Percentiles rank a stretch among this genome's conserved stretches.
These are phyloP conservation scores for Sporothrix luriei DNA, from an alignment of 2,329 filamentous ascomycete species.

Conservation along the genomic window DNA sequence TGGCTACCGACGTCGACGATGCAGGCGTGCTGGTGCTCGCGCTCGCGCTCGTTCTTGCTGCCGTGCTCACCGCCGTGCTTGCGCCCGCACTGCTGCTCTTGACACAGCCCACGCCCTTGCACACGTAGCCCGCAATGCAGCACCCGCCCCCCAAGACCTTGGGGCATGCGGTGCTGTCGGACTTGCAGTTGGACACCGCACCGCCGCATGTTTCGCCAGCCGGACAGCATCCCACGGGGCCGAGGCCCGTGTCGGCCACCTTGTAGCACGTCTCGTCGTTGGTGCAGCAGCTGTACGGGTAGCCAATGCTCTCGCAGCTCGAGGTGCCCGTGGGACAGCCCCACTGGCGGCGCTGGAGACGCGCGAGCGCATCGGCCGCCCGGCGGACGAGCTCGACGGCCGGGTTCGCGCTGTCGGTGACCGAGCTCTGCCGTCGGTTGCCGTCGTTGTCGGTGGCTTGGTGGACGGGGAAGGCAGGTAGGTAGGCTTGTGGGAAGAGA, in stretches of 20 bases:
- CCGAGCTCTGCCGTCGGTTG: constrained; percentile 31
- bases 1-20: constrained; percentile 44
- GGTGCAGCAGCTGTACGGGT: constrained; percentile 72
- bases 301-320: constrained; percentile 65
- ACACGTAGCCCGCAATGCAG: constrained; percentile 72
- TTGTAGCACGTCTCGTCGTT: constrained; percentile 66
- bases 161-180: constrained; percentile 66
- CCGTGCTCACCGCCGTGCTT: constrained; percentile 32
- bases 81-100: constrained; percentile 39
- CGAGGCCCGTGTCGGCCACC: constrained; percentile 64
- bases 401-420: constrained; percentile 28
- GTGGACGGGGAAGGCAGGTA: constrained; percentile 58
- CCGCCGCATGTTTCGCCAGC: constrained; percentile 65
- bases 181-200: constrained; percentile 61
- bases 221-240: constrained; percentile 75
- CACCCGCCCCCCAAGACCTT: constrained; percentile 70
- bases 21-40: constrained; percentile 43
- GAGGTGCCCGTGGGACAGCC: constrained; percentile 67
- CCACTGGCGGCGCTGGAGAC: constrained; percentile 61
- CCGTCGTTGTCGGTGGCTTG: constrained; percentile 34
- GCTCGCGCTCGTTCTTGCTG: constrained; percentile 35
- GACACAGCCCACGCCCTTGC: constrained; percentile 68
- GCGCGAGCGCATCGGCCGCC: constrained; percentile 51
- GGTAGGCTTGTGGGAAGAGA: constrained; percentile 42
- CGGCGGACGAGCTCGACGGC: constrained; percentile 46